phyloP scores from a whole-genome alignment of 768 basidiomycete genomes.

The Lactarius sp. region DNA sequence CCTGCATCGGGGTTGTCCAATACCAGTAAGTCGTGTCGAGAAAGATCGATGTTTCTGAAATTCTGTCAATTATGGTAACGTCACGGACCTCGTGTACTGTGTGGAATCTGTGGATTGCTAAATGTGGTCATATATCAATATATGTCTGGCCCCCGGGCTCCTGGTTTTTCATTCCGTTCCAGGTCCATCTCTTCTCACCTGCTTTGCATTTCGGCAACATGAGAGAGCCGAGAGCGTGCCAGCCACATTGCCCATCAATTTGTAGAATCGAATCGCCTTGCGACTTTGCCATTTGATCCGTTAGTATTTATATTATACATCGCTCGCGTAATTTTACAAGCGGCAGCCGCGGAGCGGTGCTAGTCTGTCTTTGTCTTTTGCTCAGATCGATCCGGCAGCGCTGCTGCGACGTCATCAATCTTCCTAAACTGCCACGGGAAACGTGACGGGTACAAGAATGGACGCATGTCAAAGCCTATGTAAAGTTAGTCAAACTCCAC shows the following conservation, averaged over 20 bases:
- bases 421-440: slow-evolving; percentile 98
- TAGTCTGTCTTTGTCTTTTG: slow-evolving; percentile 25
- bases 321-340: no score
- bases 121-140: not conserved
- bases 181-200: no score
- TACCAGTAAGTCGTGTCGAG: not conserved
- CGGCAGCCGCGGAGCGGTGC: no score
- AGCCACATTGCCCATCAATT: no score
- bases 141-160: not conserved
- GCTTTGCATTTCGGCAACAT: not conserved
- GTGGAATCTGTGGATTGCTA: rapidly evolving
- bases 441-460: slow-evolving; percentile 91
- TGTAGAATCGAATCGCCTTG: no score
- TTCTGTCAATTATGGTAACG: not conserved
- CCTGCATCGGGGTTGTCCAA: not conserved
- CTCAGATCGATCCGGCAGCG: slow-evolving; percentile 63
- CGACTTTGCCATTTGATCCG: no score
- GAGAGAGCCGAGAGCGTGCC: not conserved
- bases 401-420: slow-evolving; percentile 82
- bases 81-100: no score
- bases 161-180: no score
- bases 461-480: slow-evolving; percentile 88
- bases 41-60: no score
- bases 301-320: no score
- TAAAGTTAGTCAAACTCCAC: not conserved